Conservation (phyloP, 1,284 basidiomycete species). For the Austropuccinia psidii region DNA sequence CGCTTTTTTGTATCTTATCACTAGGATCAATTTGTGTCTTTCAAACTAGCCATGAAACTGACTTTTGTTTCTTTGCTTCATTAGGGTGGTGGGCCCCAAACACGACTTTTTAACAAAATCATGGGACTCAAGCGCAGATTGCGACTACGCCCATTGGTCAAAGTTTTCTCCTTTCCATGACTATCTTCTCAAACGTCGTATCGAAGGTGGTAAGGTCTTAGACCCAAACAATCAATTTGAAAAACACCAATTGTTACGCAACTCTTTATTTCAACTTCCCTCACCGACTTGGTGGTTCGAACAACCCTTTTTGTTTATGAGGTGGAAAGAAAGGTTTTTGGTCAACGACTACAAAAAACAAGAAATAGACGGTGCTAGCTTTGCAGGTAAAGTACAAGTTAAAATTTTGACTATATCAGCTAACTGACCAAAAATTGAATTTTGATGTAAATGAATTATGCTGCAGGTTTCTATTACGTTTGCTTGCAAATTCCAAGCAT, state of each 20-base stretch:
- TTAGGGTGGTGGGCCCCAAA: neutral
- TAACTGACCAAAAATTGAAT: too few species aligned
- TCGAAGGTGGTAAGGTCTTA: slow-evolving; percentile 38
- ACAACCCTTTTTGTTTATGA: slow-evolving; percentile 46
- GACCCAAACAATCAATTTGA: neutral
- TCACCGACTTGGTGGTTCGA: too few species aligned
- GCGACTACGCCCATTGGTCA: neutral
- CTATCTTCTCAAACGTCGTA: too few species aligned
- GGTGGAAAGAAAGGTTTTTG: slow-evolving; percentile 47
- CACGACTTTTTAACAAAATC: neutral
- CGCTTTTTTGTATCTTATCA: too few species aligned
- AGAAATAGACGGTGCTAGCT: slow-evolving; percentile 46
- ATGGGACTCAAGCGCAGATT: neutral
- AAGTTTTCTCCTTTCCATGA: slow-evolving; percentile 39
- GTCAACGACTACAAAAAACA: slow-evolving; percentile 46
- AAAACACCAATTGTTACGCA: slow-evolving; percentile 37
- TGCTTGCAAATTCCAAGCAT: too few species aligned
- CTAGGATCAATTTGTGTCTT: too few species aligned
- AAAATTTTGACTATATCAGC: too few species aligned
- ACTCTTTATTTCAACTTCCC: too few species aligned
- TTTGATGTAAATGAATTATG: too few species aligned
- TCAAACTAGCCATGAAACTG: too few species aligned
- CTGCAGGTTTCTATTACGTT: too few species aligned
- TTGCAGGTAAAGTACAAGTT: slow-evolving; percentile 38
- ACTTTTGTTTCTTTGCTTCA: too few species aligned